Evolutionary conservation across 2,329 filamentous ascomycete species (phyloP).

Genomic region (Pyrenophora seminiperda): DNA sequence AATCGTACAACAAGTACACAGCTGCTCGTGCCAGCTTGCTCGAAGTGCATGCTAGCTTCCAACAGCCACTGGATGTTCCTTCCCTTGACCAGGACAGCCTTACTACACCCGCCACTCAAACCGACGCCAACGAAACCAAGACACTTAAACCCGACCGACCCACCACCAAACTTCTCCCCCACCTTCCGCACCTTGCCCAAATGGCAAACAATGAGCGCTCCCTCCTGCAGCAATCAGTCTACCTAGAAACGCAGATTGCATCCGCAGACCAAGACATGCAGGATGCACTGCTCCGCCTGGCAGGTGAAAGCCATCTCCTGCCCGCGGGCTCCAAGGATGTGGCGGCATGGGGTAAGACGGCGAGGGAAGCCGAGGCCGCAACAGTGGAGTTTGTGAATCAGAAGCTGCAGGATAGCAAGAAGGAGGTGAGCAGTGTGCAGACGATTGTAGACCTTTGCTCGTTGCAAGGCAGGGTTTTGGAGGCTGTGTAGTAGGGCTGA

Average conservation of each 20-base stretch:
- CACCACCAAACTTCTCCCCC: slow-evolving; percentile 38
- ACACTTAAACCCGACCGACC: slow-evolving; percentile 9
- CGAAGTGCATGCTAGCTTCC: slow-evolving; percentile 26
- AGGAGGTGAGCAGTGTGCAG: slow-evolving; percentile 32
- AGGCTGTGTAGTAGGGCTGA: not conserved
- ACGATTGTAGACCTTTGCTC: slow-evolving; percentile 38
- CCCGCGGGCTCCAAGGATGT: slow-evolving; percentile 39
- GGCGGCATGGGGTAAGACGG: slow-evolving; percentile 33
- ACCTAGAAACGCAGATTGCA: slow-evolving; percentile 41
- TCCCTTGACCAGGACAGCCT: not conserved
- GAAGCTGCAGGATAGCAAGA: slow-evolving; percentile 26
- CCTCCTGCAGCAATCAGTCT: slow-evolving; percentile 43
- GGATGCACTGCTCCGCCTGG: slow-evolving; percentile 40
- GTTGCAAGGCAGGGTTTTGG: slow-evolving; percentile 30
- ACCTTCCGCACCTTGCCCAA: slow-evolving; percentile 35
- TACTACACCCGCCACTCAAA: not conserved
- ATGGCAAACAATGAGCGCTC: slow-evolving; percentile 35
- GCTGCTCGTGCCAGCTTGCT: slow-evolving; percentile 31
- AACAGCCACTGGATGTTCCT: slow-evolving; percentile 8
- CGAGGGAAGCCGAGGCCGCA: slow-evolving; percentile 25
- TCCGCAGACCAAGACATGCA: slow-evolving; percentile 36
- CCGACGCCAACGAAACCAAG: slow-evolving; percentile 10
- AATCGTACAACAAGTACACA: slow-evolving; percentile 41
- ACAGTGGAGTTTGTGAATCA: slow-evolving; percentile 27
- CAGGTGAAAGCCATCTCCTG: slow-evolving; percentile 48